phyloP scores from a whole-genome alignment of 192 early-diverging fungal genomes.

The Linnemannia hyalina region DNA sequence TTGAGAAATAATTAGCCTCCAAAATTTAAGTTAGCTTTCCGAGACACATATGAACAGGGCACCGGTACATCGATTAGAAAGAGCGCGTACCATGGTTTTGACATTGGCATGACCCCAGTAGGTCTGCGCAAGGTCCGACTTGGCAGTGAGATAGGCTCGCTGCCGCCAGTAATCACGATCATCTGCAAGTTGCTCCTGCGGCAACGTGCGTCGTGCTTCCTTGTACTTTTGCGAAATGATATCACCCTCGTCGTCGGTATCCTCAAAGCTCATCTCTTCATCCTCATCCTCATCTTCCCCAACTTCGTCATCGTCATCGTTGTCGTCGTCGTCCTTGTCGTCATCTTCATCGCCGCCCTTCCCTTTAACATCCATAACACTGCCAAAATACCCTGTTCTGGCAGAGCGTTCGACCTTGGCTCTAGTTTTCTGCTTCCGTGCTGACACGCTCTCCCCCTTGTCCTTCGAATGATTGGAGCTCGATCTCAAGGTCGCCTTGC shows the following conservation, averaged over 20 bases:
- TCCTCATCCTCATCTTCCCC: slow-evolving; percentile 33
- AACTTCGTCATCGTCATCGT: not conserved
- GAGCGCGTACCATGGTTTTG: slow-evolving; percentile 47
- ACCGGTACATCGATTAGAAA: too few species aligned
- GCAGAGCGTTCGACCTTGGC: not conserved
- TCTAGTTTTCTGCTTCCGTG: not conserved
- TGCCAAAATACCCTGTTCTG: slow-evolving; percentile 7
- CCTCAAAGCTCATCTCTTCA: slow-evolving; percentile 14
- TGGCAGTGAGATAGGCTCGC: slow-evolving; percentile 21
- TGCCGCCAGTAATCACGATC: slow-evolving; percentile 33
- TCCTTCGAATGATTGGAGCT: not conserved
- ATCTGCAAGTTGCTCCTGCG: not conserved
- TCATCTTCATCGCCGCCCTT: slow-evolving; percentile 19
- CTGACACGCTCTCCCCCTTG: not conserved
- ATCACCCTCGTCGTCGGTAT: slow-evolving; percentile 15
- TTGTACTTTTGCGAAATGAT: not conserved
- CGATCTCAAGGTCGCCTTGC: not conserved
- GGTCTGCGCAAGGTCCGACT: slow-evolving; percentile 41
- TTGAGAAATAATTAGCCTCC: not conserved
- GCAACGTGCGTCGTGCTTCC: not conserved
- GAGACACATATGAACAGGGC: not conserved
- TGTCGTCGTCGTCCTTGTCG: slow-evolving; percentile 14
- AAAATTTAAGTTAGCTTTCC: not conserved
- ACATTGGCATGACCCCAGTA: slow-evolving; percentile 59
- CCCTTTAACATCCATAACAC: not conserved